A percentile compares a stretch with the other conserved stretches of the same genome.
Conservation (phyloP, 2,329 filamentous ascomycete species). For the Nothophaeocryptopus gaeumannii region DNA sequence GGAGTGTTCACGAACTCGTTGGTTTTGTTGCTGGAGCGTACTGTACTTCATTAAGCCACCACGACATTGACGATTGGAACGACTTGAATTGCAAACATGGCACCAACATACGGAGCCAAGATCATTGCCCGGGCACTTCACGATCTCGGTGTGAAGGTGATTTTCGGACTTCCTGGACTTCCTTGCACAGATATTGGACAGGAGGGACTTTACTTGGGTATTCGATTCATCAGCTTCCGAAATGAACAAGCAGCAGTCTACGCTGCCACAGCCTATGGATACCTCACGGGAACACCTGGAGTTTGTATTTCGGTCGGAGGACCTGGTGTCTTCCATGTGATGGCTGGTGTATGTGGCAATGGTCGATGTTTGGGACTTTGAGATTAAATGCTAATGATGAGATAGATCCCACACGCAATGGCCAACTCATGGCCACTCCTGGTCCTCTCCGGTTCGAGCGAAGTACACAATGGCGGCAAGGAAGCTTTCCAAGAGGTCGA, state of each 20-base stretch:
- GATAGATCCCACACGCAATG: constrained; percentile 37
- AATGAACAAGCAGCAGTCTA: constrained; percentile 60
- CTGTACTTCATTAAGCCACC: too few relatives aligned
- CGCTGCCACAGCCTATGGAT: constrained; percentile 58
- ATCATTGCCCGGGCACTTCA: constrained; percentile 50
- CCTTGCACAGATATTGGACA: constrained; percentile 58
- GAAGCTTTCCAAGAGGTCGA: constrained; percentile 59
- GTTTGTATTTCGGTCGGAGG: constrained; percentile 60
- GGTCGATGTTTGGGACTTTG: neutral
- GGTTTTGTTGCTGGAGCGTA: too few relatives aligned
- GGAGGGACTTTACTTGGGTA: constrained; percentile 55
- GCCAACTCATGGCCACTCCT: constrained; percentile 57
- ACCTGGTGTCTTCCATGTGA: constrained; percentile 57
- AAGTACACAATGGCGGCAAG: constrained; percentile 52
- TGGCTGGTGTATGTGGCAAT: constrained; percentile 51
- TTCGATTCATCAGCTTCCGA: constrained; percentile 57
- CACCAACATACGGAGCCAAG: constrained; percentile 38
- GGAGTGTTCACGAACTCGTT: too few relatives aligned
- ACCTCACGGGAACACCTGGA: constrained; percentile 55
- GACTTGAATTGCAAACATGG: neutral
- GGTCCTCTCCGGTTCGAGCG: constrained; percentile 54
- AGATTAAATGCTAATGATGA: constrained; percentile 2
- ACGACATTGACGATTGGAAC: too few relatives aligned
- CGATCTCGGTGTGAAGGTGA: constrained; percentile 49
- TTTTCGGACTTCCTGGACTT: constrained; percentile 56